Percentiles rank a stretch among this genome's conserved stretches.
phyloP scores from a whole-genome alignment of 2,329 filamentous ascomycete genomes.

The Bipolaris cookei region DNA sequence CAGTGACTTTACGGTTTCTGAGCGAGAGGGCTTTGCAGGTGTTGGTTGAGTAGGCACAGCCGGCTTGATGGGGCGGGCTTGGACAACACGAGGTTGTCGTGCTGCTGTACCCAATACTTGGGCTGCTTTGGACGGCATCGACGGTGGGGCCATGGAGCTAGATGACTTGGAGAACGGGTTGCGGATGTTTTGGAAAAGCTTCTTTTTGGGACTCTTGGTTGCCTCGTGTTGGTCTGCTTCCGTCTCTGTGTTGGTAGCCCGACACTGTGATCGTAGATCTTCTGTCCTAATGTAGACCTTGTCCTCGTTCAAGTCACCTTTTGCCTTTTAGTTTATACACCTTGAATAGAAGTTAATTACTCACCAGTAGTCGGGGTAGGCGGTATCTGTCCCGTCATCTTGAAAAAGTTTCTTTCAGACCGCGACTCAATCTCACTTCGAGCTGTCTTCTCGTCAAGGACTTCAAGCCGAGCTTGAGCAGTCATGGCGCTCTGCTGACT shows the following conservation, averaged over 20 bases:
- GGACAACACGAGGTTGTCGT: slow-evolving; percentile 21
- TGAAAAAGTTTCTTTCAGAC: slow-evolving; percentile 45
- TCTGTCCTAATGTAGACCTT: slow-evolving; percentile 26
- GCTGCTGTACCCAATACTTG: slow-evolving; percentile 45
- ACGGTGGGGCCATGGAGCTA: slow-evolving; percentile 4
- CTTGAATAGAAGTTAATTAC: not conserved
- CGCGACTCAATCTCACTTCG: slow-evolving; percentile 51
- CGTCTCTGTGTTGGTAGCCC: slow-evolving; percentile 21
- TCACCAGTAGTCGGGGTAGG: slow-evolving; percentile 31
- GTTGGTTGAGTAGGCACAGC: slow-evolving; percentile 13
- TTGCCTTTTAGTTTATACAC: not conserved
- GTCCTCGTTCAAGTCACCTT: slow-evolving; percentile 15
- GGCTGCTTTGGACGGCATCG: slow-evolving; percentile 37
- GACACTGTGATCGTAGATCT: slow-evolving; percentile 31
- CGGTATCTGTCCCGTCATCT: slow-evolving; percentile 42
- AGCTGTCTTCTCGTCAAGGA: slow-evolving; percentile 42
- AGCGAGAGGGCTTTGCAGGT: slow-evolving; percentile 25
- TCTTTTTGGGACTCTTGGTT: slow-evolving; percentile 51
- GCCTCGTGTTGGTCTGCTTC: slow-evolving; percentile 18
- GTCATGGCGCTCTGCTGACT: slow-evolving; percentile 24
- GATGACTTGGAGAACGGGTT: slow-evolving; percentile 34
- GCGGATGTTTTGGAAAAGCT: slow-evolving; percentile 46
- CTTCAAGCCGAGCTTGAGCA: slow-evolving; percentile 23
- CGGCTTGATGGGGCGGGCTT: slow-evolving; percentile 25
- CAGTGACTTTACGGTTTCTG: slow-evolving; percentile 37